Base-by-base conservation (phyloP, 2,329 filamentous ascomycete genomes). In the Cytospora mali region DNA sequence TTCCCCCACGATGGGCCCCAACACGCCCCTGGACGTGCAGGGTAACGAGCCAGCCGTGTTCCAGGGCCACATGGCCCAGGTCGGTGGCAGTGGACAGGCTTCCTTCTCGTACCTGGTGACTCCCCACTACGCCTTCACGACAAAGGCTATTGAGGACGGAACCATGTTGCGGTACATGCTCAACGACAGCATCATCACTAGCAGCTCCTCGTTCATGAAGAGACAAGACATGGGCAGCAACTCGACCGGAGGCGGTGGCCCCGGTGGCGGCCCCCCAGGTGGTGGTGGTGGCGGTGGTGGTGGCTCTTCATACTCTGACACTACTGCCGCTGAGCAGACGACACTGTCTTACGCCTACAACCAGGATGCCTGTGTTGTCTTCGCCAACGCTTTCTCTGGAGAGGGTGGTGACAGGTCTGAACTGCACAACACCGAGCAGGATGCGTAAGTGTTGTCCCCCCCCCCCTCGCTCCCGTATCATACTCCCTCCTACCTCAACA, bases 301-400 rank as follows among this genome's bases (percentile, higher is more conserved):
- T 9, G 42, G 42, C n/a, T 23, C 42, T 11, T 1, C 7, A 23
- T 23, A 46, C 42, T 46, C n/a, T 9, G 42, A 46, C 42, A 21
- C 42, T n/a, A 46, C 42, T 6, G 55, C 29, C 6, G 39, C 55
- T 2, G 21, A 35, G 29, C 46, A 58, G 55, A 58, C 55, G 9
- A 58, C 55, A 1, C 21, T 23, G 23, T 21, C 29, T 5, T 48
- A 28, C 10, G 69, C 71, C 1, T 72, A 77, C 1, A 76, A 81
- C 58, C 71, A 76, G 2, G 82, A 93, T 68, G 80, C 91, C 7
- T 95, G 92, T 67, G 74, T 89, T 3, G 84, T 89, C 0, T 84
- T 89, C 67, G 82, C 85, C 68, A 90, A 89, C 70, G 83, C 80
- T 10, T 91, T 89, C 73, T 85, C 88, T 1, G 87, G 89, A 1